phyloP scores from a whole-genome alignment of 352 stramenopile species.

The Phytophthora citrophthora region DNA sequence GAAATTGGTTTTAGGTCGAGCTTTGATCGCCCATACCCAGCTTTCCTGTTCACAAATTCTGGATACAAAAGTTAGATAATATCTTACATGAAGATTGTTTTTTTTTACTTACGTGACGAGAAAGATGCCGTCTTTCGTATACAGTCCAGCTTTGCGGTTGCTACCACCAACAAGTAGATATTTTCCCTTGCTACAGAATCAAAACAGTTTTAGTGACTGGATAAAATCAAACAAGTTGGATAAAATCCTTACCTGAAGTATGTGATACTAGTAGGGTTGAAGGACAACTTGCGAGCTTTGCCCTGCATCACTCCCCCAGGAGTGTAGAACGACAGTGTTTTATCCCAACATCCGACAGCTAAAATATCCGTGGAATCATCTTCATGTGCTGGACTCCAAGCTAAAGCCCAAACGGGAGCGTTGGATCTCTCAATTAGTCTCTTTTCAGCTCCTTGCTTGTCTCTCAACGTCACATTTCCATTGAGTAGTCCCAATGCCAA shows the following conservation, averaged over 20 bases:
- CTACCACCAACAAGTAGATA: conserved; percentile 92
- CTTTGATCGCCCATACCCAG: conserved; percentile 92
- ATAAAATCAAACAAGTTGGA: background rate
- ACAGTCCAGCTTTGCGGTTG: conserved; percentile 88
- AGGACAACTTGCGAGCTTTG: conserved; percentile 91
- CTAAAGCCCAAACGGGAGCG: conserved; percentile 88
- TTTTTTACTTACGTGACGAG: conserved; percentile 49
- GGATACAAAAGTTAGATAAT: background rate
- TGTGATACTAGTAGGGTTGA: conserved; percentile 91
- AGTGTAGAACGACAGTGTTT: conserved; percentile 93
- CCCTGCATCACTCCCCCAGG: conserved; percentile 83
- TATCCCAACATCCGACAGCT: conserved; percentile 94
- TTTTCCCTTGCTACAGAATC: conserved; percentile 75
- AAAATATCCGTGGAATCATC: conserved; percentile 85
- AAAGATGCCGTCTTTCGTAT: conserved; percentile 89
- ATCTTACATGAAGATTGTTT: no score
- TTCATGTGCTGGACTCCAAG: conserved; percentile 83
- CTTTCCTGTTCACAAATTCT: conserved; percentile 87
- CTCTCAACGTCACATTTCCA: conserved; percentile 90
- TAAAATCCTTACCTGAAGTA: conserved; percentile 75
- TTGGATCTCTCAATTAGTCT: conserved; percentile 84
- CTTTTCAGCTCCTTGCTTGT: conserved; percentile 93
- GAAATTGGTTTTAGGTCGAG: conserved; percentile 85
- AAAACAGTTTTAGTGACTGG: conserved; percentile 1
- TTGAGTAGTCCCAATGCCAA: conserved; percentile 93